These are phyloP conservation scores for Neurospora sublineolata DNA, from an alignment of 495 filamentous ascomycete species.

Conservation along the genomic window DNA sequence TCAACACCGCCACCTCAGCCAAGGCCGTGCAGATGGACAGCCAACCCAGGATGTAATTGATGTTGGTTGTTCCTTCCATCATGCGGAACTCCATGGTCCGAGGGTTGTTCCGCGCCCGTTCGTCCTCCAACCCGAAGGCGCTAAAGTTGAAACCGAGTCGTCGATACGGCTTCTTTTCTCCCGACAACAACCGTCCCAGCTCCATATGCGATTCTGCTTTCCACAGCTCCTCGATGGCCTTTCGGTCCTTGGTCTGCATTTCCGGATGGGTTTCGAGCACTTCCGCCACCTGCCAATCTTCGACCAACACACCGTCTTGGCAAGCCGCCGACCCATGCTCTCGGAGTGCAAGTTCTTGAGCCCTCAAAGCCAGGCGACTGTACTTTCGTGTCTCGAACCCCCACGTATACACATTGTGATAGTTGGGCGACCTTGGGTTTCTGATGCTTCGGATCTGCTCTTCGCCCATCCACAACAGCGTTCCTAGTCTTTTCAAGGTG, in stretches of 20 bases:
- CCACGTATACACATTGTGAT: slow-evolving; percentile 21
- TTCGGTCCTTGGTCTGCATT: background rate
- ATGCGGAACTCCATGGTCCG: slow-evolving; percentile 24
- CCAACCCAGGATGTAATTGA: slow-evolving; percentile 14
- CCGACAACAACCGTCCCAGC: slow-evolving; percentile 19
- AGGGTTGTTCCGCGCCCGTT: slow-evolving; percentile 17
- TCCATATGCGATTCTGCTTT: slow-evolving; percentile 7
- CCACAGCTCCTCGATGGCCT: slow-evolving; percentile 16
- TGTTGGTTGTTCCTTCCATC: slow-evolving; percentile 19
- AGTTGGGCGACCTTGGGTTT: slow-evolving; percentile 21
- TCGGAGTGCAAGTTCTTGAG: background rate
- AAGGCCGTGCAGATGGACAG: slow-evolving; percentile 16
- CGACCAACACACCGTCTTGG: background rate
- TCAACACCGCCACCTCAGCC: slow-evolving; percentile 10
- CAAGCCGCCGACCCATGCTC: background rate
- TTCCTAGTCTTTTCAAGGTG: slow-evolving; percentile 18
- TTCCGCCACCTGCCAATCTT: slow-evolving; percentile 4
- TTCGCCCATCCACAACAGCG: slow-evolving; percentile 21
- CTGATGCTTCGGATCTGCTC: slow-evolving; percentile 20
- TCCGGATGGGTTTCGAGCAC: background rate
- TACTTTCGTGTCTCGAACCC: slow-evolving; percentile 14
- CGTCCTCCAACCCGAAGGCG: slow-evolving; percentile 22
- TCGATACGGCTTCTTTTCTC: slow-evolving; percentile 11
- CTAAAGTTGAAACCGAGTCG: slow-evolving; percentile 27
- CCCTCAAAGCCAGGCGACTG: slow-evolving; percentile 15